A percentile compares a stretch with the other conserved stretches of the same genome.
phyloP scores from a whole-genome alignment of 305 asterid species.

The Solanum aculeatissimum region DNA sequence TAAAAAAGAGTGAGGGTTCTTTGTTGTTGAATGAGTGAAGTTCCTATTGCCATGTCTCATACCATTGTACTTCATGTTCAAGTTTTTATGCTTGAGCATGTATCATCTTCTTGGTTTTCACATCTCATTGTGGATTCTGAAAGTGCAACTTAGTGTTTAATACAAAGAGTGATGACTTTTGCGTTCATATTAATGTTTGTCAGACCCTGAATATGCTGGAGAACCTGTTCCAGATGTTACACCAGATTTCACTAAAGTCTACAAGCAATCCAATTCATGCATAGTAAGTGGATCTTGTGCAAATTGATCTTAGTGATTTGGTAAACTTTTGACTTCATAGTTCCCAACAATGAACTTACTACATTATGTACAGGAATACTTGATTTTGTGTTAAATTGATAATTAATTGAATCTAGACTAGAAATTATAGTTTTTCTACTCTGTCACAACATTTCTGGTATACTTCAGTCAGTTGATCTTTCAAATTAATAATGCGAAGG shows the following conservation, averaged over 20 bases:
- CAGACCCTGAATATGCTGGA: conserved; percentile 31
- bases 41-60: not conserved
- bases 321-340: not conserved
- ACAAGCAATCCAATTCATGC: conserved; percentile 25
- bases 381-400: not conserved
- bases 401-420: not conserved
- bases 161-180: conserved; percentile 4
- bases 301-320: not conserved
- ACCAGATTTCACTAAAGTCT: conserved; percentile 24
- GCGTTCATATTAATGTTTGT: conserved; percentile 1
- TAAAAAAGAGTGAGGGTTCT: not conserved
- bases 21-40: not conserved
- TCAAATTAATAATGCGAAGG: not conserved
- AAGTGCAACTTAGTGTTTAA: not conserved
- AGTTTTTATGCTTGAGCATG: not conserved
- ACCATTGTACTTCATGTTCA: not conserved
- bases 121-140: not conserved
- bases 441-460: not conserved
- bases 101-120: not conserved
- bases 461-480: not conserved
- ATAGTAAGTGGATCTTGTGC: conserved; percentile 25
- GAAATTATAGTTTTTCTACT: not conserved
- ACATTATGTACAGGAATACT: not conserved
- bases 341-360: not conserved
- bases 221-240: conserved; percentile 33